phyloP scores from a whole-genome alignment of 2,329 filamentous ascomycete genomes.

The Arthrobotrys iridis region DNA sequence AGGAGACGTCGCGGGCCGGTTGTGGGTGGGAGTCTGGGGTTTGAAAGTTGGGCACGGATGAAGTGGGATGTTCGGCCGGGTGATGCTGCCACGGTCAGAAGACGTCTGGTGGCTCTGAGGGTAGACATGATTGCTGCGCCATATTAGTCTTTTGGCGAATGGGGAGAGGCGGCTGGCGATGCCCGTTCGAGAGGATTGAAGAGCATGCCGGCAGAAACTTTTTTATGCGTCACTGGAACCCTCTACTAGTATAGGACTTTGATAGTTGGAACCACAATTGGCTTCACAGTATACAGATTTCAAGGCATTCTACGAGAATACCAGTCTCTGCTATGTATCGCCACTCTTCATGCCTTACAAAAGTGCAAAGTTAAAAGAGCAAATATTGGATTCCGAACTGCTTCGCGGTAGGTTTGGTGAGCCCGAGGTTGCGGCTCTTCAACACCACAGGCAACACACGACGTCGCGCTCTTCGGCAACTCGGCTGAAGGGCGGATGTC shows the following conservation, averaged over 20 bases:
- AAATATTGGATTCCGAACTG: background rate
- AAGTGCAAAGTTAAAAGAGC: background rate
- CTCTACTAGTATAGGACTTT: no score
- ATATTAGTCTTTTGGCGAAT: constrained; percentile 17
- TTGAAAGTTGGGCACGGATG: background rate
- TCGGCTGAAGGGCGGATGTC: background rate
- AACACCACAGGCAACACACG: background rate
- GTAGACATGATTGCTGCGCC: constrained; percentile 43
- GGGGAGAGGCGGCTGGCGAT: background rate
- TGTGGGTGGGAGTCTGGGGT: background rate
- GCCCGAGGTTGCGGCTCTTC: background rate
- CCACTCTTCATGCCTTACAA: no score
- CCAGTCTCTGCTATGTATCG: no score
- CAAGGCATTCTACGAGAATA: no score
- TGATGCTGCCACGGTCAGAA: constrained; percentile 15
- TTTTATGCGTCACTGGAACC: no score
- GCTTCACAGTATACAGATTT: no score
- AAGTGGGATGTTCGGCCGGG: constrained; percentile 3
- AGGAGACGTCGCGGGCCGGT: constrained; percentile 4
- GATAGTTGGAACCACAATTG: no score
- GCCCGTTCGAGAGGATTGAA: background rate
- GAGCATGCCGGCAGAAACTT: background rate
- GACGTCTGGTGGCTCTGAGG: constrained; percentile 47
- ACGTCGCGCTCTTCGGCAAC: background rate
- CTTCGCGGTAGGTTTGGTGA: no score